A percentile compares a stretch with the other conserved stretches of the same genome.
phyloP scores from a whole-genome alignment of 1,139 yeast species.

The Protomyces inundatus region DNA sequence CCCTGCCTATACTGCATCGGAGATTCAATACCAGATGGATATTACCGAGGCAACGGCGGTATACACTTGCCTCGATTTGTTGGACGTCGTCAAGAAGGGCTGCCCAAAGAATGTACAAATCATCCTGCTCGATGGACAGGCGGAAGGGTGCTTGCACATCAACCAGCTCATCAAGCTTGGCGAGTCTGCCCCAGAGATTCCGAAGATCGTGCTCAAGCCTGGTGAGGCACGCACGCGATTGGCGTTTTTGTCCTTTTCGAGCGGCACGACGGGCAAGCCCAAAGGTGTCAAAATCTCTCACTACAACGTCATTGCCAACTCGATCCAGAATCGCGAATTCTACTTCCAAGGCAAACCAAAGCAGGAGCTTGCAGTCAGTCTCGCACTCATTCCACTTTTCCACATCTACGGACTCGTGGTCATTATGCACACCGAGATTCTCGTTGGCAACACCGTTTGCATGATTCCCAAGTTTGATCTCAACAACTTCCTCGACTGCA shows the following conservation, averaged over 20 bases:
- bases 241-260: conserved; percentile 52
- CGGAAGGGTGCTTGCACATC: conserved; percentile 26
- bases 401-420: conserved; percentile 28
- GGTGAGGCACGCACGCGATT: conserved; percentile 33
- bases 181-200: conserved; percentile 25
- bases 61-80: conserved; percentile 34
- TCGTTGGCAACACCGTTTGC: conserved; percentile 18
- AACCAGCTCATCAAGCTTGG: conserved; percentile 32
- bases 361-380: conserved; percentile 9
- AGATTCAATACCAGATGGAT: conserved; percentile 39
- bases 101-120: conserved; percentile 16
- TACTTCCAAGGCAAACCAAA: conserved; percentile 15
- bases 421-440: conserved; percentile 21
- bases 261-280: conserved; percentile 62
- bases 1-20: conserved; percentile 38
- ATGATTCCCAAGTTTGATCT: conserved; percentile 23
- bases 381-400: conserved; percentile 23
- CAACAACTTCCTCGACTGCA: conserved; percentile 34
- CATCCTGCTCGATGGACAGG: conserved; percentile 19
- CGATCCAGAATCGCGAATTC: conserved; percentile 29
- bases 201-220: conserved; percentile 31
- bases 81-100: conserved; percentile 32
- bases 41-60: conserved; percentile 36
- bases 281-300: conserved; percentile 61
- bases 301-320: conserved; percentile 34